Evolutionary conservation across 2,329 filamentous ascomycete species (phyloP), one percentile per base, ranked within the genome.

Genomic region (Hypoxylon sp.): DNA sequence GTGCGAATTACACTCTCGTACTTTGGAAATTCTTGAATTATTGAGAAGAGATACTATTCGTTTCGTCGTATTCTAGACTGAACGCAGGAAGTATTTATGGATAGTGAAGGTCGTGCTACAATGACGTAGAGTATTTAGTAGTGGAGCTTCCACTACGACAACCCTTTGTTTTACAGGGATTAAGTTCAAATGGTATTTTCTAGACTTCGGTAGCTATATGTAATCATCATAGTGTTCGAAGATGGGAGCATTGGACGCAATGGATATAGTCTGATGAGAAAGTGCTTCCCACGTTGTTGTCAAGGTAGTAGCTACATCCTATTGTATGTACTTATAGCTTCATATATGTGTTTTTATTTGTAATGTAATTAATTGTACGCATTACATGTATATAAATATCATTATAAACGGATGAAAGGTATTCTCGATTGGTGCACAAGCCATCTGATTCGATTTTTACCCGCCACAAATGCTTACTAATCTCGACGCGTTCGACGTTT

Each of bases 391-490:
- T 17, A 8, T 17, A n/a, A 8, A 9, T 42, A 17, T 44, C 39
- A 3, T 44, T 44, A 17, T 44, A 44, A 22, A 11, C 17, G 5
- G 29, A 31, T 5, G 6, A 8, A 1, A 26, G 2, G 5, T 31
- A 9, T 31, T 31, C 13, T 6, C 35, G 13, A n/a, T 44, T 44
- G 17, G 37, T 11, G 17, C 39, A 44, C 17, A 8, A 5, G 1
- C 39, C n/a, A 22, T 44, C 17, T 5, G 17, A 44, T 19, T 19
- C 9, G 29, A 31, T 6, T 31, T 44, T 48, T 50, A 52, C 50
- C 50, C 50, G 50, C 50, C 50, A 53, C 50, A 46, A 22, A 24
- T 47, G 42, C 29, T 54, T 35, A 54, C 35, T 54, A 54, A 54
- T 22, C 35, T 17, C 22, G 52, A 54, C 52, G 24, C 48, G 46